Conservation (phyloP, 176 grass and related monocot species). For the Triticum aestivum region DNA sequence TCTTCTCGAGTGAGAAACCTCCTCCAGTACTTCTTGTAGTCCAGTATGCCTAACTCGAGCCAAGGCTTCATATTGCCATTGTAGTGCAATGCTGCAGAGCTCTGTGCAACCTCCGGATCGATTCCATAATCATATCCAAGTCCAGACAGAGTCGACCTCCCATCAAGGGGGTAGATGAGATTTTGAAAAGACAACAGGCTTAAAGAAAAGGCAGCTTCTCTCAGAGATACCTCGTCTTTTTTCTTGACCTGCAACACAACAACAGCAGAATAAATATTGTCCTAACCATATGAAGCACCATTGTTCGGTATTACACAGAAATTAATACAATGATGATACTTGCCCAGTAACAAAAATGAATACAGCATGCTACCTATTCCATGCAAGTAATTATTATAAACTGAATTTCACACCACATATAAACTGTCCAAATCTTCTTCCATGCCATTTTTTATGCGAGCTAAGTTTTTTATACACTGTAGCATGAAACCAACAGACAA, state of each 20-base stretch:
- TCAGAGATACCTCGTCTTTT: constrained; percentile 49
- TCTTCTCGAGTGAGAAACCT: constrained; percentile 62
- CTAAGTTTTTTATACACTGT: neutral
- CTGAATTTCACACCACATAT: neutral
- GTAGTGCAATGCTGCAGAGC: constrained; percentile 61
- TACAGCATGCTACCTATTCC: neutral
- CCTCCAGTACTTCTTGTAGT: constrained; percentile 79
- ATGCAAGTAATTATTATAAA: neutral
- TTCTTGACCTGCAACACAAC: constrained; percentile 52
- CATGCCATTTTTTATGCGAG: neutral
- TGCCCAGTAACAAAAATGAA: neutral
- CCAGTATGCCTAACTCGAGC: constrained; percentile 81
- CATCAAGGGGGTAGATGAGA: constrained; percentile 75
- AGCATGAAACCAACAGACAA: neutral
- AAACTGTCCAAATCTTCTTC: neutral
- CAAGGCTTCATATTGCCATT: constrained; percentile 97
- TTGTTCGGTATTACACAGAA: neutral
- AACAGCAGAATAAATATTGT: constrained; percentile 27
- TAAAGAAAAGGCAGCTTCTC: constrained; percentile 71
- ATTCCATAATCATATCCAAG: constrained; percentile 84
- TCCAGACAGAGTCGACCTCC: constrained; percentile 48
- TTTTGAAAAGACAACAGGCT: constrained; percentile 69
- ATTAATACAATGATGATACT: constrained; percentile 20
- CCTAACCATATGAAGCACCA: constrained; percentile 6
- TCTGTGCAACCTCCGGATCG: constrained; percentile 28